Base-by-base conservation (phyloP, 345 rosid genomes). In the Pugionium cornutum region DNA sequence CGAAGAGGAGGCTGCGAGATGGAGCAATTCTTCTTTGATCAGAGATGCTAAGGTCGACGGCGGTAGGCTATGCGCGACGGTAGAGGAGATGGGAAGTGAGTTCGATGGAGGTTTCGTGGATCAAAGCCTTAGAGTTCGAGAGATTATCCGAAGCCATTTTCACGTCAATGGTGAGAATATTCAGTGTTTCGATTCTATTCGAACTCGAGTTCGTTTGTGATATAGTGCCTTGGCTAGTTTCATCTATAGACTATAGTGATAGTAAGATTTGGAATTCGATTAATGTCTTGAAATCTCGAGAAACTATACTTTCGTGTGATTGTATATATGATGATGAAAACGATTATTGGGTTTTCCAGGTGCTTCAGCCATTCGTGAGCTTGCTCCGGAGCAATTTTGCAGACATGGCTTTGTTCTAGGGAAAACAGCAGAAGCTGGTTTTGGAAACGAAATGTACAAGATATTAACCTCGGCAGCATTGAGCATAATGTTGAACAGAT, bases 391-490 rank as follows among this genome's bases (percentile, higher is more conserved):
- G 70, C 72, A 87, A 59, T 91, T 94, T 64, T 88, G 99, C 63
- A 66, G 75, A 47, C 99, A 82, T 72, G 92, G 91, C 7, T 94
- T 80, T 79, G 96, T 94, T 27, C 50, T 94, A 41, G 99, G 92
- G 51, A 90, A 94, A 73, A 83, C 99, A 51, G 90, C 99, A 0
- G 97, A 90, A 80, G 99, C 99, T 26, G 97, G 99, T 2, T 88
- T 94, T 30, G 99, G 99, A 26, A 94, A 94, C 49, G 99, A 94
- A 71, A 90, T 94, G 96, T 90, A 94, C 77, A 94, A 88, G 96
- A 77, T 94, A 64, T 81, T 94, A 62, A 85, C 90, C 25, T 95
- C 77, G 30, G 99, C 89, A n/a, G 97, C 97, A 1, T 79, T 90
- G 65, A 90, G 97, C 56, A 53, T 94, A 31, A 85, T 94, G 83